Evolutionary conservation across 805 yeast genomes (phyloP), one percentile per base, ranked within the genome.

Genomic region (Candida railenensis): DNA sequence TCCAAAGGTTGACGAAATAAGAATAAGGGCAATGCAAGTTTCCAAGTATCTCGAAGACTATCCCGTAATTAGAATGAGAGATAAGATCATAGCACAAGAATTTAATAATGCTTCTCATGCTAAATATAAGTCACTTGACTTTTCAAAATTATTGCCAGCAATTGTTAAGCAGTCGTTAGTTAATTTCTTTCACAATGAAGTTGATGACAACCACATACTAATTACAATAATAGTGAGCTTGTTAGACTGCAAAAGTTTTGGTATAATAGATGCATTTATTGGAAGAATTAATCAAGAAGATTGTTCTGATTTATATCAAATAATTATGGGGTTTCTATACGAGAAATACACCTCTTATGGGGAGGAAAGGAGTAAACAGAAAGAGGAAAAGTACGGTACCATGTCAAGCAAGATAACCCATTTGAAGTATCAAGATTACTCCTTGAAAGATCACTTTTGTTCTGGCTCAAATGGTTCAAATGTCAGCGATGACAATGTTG

Each of bases 171-270:
- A 20, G 4, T 4, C 40, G 4, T 21, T 47, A 9, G 43, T 42
- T 28, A 45, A 30, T 18, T 57, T 55, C 41, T 62, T 58, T 50
- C 47, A 48, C 33, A 62, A 58, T 39, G 32, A 30, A 2, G 25
- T 40, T 3, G 45, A 44, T 4, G 28, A 40, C 7, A 61, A 57
- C 40, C 5, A 33, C 5, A 11, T 39, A 1, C 41, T 59, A 12
- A 42, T 55, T 16, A 25, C 43, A 11, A 22, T 54, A 9, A 40
- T 58, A 1, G 38, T 36, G 15, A 39, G 18, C 20, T 20, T 52
- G 12, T 16, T 40, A 1, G 15, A 34, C n/a, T 37, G 20, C 18
- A 40, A 37, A 22, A 30, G 37, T 3, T 48, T 47, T 3, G 45
- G 34, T n/a, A 38, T 50, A 12, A 30, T 41, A 11, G 44, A 52